Evolutionary conservation across 805 yeast genomes (phyloP).

Genomic region (Kazachstania psychrophila): DNA sequence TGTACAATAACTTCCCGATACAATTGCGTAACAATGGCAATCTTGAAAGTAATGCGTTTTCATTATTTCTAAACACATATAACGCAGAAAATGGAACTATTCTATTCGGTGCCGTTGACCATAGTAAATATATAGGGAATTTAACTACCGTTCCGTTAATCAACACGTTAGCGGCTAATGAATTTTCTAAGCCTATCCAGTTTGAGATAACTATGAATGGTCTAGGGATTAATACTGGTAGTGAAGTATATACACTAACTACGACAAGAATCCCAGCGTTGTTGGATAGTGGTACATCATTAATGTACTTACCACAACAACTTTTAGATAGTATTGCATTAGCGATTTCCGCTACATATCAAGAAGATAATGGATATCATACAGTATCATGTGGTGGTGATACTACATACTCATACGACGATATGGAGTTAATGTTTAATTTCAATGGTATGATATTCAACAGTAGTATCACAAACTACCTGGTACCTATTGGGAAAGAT

Average conservation of each 20-base stretch:
- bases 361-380: conserved; percentile 36
- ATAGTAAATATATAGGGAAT: conserved; percentile 30
- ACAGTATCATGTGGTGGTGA: conserved; percentile 34
- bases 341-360: conserved; percentile 38
- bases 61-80: conserved; percentile 41
- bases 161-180: conserved; percentile 7
- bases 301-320: conserved; percentile 36
- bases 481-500: conserved; percentile 12
- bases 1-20: conserved; percentile 13
- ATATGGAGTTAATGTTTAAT: conserved; percentile 36
- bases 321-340: conserved; percentile 31
- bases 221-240: conserved; percentile 18
- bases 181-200: conserved; percentile 14
- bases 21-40: conserved; percentile 18
- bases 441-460: conserved; percentile 52
- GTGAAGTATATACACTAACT: conserved; percentile 18
- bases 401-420: conserved; percentile 11
- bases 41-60: conserved; percentile 34
- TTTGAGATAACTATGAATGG: conserved; percentile 30
- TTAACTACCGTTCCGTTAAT: conserved; percentile 29
- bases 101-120: conserved; percentile 35
- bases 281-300: conserved; percentile 37
- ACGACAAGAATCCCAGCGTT: conserved; percentile 31
- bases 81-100: conserved; percentile 36
- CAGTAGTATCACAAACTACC: conserved; percentile 35